phyloP scores from a whole-genome alignment of 179 eudicot genomes.

The Silene vulgaris region DNA sequence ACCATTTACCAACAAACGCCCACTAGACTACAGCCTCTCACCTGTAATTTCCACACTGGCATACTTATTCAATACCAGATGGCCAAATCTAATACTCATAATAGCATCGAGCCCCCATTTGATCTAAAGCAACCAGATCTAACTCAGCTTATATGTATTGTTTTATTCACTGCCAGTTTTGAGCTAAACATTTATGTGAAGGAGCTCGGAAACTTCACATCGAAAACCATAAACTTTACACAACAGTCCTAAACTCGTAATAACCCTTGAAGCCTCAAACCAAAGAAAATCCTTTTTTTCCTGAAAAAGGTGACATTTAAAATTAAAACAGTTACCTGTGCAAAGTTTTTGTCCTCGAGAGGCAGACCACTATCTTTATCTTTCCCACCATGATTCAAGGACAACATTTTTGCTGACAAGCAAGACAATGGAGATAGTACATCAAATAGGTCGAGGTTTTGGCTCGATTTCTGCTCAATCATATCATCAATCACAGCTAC shows the following conservation, averaged over 20 bases:
- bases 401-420: constrained; percentile 44
- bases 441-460: constrained; percentile 46
- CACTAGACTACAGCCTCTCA: neutral
- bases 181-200: too few species aligned
- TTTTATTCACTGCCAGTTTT: too few species aligned
- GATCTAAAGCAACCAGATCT: too few species aligned
- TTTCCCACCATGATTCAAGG: constrained; percentile 30
- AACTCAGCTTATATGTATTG: too few species aligned
- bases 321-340: constrained; percentile 45
- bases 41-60: neutral
- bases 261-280: neutral
- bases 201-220: too few species aligned
- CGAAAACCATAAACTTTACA: neutral
- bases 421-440: constrained; percentile 43
- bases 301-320: neutral
- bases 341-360: constrained; percentile 40
- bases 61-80: too few species aligned
- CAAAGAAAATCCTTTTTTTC: neutral
- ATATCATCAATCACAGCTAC: constrained; percentile 48
- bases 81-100: too few species aligned
- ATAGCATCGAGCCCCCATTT: too few species aligned
- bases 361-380: constrained; percentile 29
- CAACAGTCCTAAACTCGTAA: neutral
- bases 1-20: neutral
- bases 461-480: constrained; percentile 42